Conservation (phyloP, 2,329 filamentous ascomycete species). For the Diaporthe velutina region DNA sequence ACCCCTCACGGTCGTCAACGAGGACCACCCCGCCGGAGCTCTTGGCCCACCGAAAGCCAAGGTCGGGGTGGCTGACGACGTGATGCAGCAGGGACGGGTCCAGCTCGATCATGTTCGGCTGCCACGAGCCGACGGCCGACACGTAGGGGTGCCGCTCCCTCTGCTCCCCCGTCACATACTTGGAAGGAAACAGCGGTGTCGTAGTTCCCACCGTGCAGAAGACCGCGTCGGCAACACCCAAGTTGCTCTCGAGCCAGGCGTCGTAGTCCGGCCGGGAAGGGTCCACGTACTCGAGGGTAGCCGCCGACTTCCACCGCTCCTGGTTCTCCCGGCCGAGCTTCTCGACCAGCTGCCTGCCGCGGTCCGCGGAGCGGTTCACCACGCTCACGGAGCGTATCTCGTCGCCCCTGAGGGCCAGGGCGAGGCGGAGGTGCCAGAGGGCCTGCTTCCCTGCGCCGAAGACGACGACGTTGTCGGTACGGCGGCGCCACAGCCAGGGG, state of each 20-base stretch:
- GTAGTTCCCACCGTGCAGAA: conserved; percentile 74
- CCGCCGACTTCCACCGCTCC: not conserved
- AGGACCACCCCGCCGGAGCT: conserved; percentile 52
- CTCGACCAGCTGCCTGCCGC: conserved; percentile 51
- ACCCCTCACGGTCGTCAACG: conserved; percentile 70
- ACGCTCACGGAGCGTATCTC: conserved; percentile 48
- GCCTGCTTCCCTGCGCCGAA: conserved; percentile 80
- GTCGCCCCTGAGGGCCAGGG: conserved; percentile 62
- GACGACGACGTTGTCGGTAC: conserved; percentile 66
- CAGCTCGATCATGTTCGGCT: conserved; percentile 75
- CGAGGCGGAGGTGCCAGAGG: conserved; percentile 78
- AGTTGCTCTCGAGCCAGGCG: conserved; percentile 53
- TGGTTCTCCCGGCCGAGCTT: not conserved
- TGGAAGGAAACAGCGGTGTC: conserved; percentile 68
- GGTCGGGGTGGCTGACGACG: conserved; percentile 17
- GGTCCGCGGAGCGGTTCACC: conserved; percentile 49
- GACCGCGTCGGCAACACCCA: conserved; percentile 70
- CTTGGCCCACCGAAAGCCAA: not conserved
- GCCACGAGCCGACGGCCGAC: conserved; percentile 66
- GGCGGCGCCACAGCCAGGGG: conserved; percentile 63
- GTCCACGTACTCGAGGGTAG: conserved; percentile 44
- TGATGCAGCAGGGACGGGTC: conserved; percentile 69
- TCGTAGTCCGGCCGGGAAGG: not conserved
- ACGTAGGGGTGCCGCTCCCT: conserved; percentile 56
- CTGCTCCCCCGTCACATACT: conserved; percentile 62